Base-by-base conservation (phyloP, 202 grass and related monocot species). In the Musa balbisiana region DNA sequence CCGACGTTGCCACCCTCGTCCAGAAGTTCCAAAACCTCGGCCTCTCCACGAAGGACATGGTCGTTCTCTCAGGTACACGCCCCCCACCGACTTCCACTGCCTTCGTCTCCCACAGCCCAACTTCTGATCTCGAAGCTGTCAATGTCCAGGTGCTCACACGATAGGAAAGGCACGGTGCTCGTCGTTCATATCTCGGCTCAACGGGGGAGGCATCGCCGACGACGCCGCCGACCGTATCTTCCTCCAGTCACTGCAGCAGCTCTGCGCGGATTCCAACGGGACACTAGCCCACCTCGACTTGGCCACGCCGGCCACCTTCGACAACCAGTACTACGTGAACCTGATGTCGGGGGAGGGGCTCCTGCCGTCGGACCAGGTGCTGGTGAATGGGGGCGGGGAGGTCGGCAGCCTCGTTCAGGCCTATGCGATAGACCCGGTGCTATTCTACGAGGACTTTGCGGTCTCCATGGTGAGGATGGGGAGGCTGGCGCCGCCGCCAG, bases 281-380 rank as follows among this genome's bases (percentile, higher is more conserved):
- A 85, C 90, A 9, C 75, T 96, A 80, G 93, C 86, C n/a, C 90
- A 90, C 85, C 86, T 96, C 49, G 93, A 96, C 78, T 79, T 92
- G 1, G 73, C 87, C 75, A 92, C 93, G 27, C 93, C 90, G 17
- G 83, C 85, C n/a, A 90, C 87, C 26, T 96, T 96, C 58, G 93
- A 96, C 77, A 96, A 96, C 82, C 93, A 96, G 80, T 96, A 96
- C 84, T 96, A 91, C 84, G 83, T 90, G 71, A 96, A 96, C 88
- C 82, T 96, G 77, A 78, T 96, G 49, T 90, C 93, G 1, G 90
- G 89, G 24, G 80, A 96, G 20, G 93, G 93, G 24, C 86, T 96
- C 49, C 90, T 96, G 63, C 90, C 80, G 53, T 96, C 93, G 12
- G 87, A 93, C 80, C 90, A 96, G 86, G 90, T 68, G 0, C 87